phyloP scores from a whole-genome alignment of 23 red algal genomes.

The Chondrus crispus region DNA sequence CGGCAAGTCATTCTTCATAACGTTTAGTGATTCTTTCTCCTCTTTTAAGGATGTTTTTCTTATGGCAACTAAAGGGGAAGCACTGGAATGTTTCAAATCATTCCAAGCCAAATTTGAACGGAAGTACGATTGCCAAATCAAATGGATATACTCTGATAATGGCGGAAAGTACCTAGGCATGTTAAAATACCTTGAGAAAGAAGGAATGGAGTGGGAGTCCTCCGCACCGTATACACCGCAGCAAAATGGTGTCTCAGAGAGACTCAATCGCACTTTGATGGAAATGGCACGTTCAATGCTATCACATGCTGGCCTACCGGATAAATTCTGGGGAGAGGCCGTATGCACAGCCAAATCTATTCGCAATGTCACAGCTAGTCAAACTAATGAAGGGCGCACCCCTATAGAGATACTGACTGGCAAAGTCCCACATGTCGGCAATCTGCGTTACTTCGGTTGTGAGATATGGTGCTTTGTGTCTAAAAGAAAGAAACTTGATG shows the following conservation, averaged over 20 bases:
- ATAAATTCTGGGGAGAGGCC: not conserved
- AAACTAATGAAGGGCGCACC: not conserved
- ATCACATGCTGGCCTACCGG: not conserved
- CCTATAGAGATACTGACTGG: not conserved
- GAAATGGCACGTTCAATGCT: not conserved
- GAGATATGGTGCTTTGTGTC: not conserved
- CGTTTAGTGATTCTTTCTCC: not conserved
- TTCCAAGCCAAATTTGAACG: not conserved
- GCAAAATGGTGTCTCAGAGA: conserved; percentile 3
- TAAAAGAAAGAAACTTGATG: not conserved
- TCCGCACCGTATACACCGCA: conserved; percentile 5
- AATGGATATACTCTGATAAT: not conserved
- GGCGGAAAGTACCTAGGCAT: not conserved
- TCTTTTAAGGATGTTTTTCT: not conserved
- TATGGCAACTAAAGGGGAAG: not conserved
- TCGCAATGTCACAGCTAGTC: not conserved
- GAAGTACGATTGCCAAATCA: not conserved
- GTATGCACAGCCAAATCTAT: not conserved
- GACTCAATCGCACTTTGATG: conserved; percentile 7
- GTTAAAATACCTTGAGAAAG: not conserved
- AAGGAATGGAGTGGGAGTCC: not conserved
- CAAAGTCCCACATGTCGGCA: not conserved
- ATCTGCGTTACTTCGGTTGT: not conserved
- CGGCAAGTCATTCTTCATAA: not conserved
- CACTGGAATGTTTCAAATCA: not conserved